Evolutionary conservation across 805 yeast genomes (phyloP).

Genomic region (Cyberlindnera nakhonratchasimensis): DNA sequence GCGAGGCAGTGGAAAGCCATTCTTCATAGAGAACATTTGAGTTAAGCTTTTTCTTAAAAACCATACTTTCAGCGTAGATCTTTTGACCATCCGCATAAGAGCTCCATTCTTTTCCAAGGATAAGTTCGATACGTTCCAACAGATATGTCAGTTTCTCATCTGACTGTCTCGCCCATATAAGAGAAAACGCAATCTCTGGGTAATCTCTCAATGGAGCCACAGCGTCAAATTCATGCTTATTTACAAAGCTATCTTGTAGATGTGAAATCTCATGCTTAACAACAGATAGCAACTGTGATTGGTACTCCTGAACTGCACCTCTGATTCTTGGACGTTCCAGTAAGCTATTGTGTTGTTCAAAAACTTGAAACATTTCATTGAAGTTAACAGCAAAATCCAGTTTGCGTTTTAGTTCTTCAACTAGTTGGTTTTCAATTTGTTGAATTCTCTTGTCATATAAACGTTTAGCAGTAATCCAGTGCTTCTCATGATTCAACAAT

Average conservation of each 20-base stretch:
- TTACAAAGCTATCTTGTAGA: slow-evolving; percentile 39
- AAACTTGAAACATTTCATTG: slow-evolving; percentile 49
- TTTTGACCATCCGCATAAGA: slow-evolving; percentile 63
- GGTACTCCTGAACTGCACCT: slow-evolving; percentile 58
- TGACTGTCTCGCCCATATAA: slow-evolving; percentile 54
- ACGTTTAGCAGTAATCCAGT: slow-evolving; percentile 42
- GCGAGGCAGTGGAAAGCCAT: slow-evolving; percentile 44
- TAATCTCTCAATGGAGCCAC: slow-evolving; percentile 43
- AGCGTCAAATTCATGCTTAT: slow-evolving; percentile 34
- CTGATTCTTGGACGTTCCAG: slow-evolving; percentile 51
- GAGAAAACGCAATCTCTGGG: slow-evolving; percentile 43
- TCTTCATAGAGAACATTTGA: slow-evolving; percentile 36
- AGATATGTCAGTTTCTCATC: slow-evolving; percentile 40
- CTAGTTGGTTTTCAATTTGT: slow-evolving; percentile 44
- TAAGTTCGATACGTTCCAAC: slow-evolving; percentile 42
- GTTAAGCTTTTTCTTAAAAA: slow-evolving; percentile 45
- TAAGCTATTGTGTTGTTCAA: slow-evolving; percentile 46
- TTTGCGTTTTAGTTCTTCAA: slow-evolving; percentile 36
- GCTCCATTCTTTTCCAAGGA: slow-evolving; percentile 61
- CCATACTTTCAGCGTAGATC: slow-evolving; percentile 47
- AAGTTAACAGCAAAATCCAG: slow-evolving; percentile 40
- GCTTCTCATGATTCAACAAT: slow-evolving; percentile 35
- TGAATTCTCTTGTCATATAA: slow-evolving; percentile 41
- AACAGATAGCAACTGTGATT: slow-evolving; percentile 44
- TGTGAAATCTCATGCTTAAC: slow-evolving; percentile 45